Base-by-base conservation (phyloP, 2,329 filamentous ascomycete genomes). In the Botrytis sinoallii region DNA sequence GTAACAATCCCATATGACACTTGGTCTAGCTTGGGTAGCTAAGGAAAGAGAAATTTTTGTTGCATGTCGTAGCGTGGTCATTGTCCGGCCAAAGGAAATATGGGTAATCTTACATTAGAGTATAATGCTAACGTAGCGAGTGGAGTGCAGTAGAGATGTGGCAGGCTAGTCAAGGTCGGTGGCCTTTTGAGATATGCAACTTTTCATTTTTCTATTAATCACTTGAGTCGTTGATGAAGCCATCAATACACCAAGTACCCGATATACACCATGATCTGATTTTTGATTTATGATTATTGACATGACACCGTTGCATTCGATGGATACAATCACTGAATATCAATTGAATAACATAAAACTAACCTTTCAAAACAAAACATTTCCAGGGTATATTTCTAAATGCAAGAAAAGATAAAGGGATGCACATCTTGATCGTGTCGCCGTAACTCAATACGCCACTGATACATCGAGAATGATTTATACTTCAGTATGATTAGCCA, bases 171-270 rank as follows among this genome's bases (percentile, higher is more conserved):
- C 3, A 18, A 67, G 42, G 29, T 25, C 64, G 10, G 42, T 29
- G 57, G 57, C 29, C 69, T 64, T 63, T 64, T 64, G 22, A 64
- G 32, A 44, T 42, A 18, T 71, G 69, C 68, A 70, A 70, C 29
- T 29, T 61, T 70, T 18, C 1, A 20, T 22, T 32, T 32, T 46
- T 60, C n/a, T 29, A 35, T 6, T 40, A 3, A 12, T 38, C 29
- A 42, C 38, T 63, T n/a, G 35, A 18, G 3, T 42, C 38, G 7
- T 40, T n/a, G 60, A 63, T 25, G 35, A 40, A 63, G 35, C 35
- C n/a, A 57, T 29, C 52, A 29, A 29, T n/a, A 29, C 6, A 9
- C 18, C 52, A 57, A 18, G 18, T 16, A 18, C 18, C 3, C 9
- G 52, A 16, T 57, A 7, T 18, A 18, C 2, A 57, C 14, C 29